Evolutionary conservation across 1,284 basidiomycete species (phyloP).

Genomic region (Moesziomyces parantarcticus): DNA sequence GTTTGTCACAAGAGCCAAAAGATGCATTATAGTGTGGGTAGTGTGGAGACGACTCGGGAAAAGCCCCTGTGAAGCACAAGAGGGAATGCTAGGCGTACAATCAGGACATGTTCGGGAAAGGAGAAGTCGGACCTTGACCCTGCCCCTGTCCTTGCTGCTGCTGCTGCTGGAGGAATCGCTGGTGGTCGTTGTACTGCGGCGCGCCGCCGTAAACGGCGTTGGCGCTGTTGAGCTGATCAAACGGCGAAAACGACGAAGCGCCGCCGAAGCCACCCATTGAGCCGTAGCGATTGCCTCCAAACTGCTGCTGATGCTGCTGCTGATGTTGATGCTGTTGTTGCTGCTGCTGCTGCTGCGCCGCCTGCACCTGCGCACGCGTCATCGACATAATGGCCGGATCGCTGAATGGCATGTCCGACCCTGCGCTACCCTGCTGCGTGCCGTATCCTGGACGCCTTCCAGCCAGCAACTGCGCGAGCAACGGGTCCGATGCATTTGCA

Average conservation of each 20-base stretch:
- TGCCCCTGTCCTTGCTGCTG: constrained; percentile 32
- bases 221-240: constrained; percentile 38
- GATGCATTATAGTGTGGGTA: neutral
- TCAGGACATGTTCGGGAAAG: constrained; percentile 36
- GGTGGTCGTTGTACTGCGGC: constrained; percentile 32
- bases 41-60: constrained; percentile 4
- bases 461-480: constrained; percentile 63
- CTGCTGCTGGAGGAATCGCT: constrained; percentile 38
- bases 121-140: constrained; percentile 25
- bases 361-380: constrained; percentile 51
- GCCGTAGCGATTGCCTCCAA: constrained; percentile 37
- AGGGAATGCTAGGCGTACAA: too few relatives aligned
- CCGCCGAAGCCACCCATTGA: constrained; percentile 31
- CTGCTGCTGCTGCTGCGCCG: constrained; percentile 51
- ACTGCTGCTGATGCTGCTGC: constrained; percentile 40
- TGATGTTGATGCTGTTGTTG: constrained; percentile 51
- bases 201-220: constrained; percentile 26
- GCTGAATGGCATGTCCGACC: constrained; percentile 43
- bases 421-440: constrained; percentile 14
- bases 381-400: constrained; percentile 63
- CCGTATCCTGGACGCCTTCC: constrained; percentile 34
- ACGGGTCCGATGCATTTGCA: constrained; percentile 49
- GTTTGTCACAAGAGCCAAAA: too few relatives aligned
- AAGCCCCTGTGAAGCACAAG: constrained; percentile 1
- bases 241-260: constrained; percentile 38